Evolutionary conservation across 768 basidiomycete species (phyloP).

Genomic region (Astraeus odoratus): DNA sequence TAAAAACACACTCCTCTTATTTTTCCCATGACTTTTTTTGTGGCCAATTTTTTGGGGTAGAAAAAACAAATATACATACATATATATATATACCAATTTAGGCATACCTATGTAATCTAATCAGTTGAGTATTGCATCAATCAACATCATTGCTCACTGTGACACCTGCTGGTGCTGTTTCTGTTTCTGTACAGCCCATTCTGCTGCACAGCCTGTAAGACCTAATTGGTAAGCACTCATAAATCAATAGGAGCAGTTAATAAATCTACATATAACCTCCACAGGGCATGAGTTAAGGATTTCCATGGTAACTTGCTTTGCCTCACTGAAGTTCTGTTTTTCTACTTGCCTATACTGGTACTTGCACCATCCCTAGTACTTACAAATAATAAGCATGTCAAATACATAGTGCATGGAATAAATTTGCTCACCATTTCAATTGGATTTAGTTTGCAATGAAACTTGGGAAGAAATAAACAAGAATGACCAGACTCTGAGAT

Average conservation of each 20-base stretch:
- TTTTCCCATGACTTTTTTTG: background rate
- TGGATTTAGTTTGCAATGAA: slow-evolving; percentile 31
- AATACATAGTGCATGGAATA: background rate
- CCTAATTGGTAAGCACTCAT: slow-evolving; percentile 31
- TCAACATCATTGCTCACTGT: slow-evolving; percentile 25
- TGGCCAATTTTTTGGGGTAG: background rate
- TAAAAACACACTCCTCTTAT: background rate
- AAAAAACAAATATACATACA: background rate
- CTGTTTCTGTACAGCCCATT: slow-evolving; percentile 33
- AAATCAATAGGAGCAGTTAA: slow-evolving; percentile 31
- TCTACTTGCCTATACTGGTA: slow-evolving; percentile 27
- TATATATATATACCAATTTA: background rate
- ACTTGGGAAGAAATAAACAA: slow-evolving; percentile 30
- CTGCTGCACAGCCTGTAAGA: slow-evolving; percentile 30
- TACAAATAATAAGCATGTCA: background rate
- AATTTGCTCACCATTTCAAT: slow-evolving; percentile 8
- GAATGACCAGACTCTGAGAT: slow-evolving; percentile 20
- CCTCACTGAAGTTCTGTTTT: slow-evolving; percentile 26
- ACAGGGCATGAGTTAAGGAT: slow-evolving; percentile 29
- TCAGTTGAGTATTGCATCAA: slow-evolving; percentile 27
- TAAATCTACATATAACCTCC: slow-evolving; percentile 31
- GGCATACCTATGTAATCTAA: no score
- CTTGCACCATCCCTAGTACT: slow-evolving; percentile 34
- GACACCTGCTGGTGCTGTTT: slow-evolving; percentile 25
- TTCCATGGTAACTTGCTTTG: slow-evolving; percentile 20